A percentile compares a stretch with the other conserved stretches of the same genome.
Evolutionary conservation across 306 rosid species (phyloP).

Genomic region (Elaeagnus macrophylla): DNA sequence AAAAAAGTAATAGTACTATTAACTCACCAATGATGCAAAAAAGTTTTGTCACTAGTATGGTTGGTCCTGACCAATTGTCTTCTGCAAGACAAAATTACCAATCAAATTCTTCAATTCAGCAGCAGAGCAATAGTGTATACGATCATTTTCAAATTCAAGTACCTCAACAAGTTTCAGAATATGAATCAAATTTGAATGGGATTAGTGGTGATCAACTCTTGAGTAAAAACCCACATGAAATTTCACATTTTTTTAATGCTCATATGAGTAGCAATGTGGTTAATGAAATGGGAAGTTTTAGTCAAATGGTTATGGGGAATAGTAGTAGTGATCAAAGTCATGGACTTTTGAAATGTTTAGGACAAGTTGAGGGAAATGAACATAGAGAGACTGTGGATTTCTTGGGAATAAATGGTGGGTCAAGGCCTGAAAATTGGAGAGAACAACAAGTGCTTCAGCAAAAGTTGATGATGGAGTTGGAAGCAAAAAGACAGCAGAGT

Average conservation of each 20-base stretch:
- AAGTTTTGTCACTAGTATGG: slow-evolving; percentile 46
- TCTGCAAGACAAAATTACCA: slow-evolving; percentile 11
- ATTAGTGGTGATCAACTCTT: slow-evolving; percentile 26
- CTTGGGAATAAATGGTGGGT: slow-evolving; percentile 54
- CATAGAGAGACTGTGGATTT: slow-evolving; percentile 50
- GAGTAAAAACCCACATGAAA: slow-evolving; percentile 31
- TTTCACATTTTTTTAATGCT: slow-evolving; percentile 32
- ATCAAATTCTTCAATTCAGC: slow-evolving; percentile 9
- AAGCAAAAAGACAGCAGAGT: slow-evolving; percentile 36
- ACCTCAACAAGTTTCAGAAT: slow-evolving; percentile 13
- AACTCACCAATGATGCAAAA: slow-evolving; percentile 74
- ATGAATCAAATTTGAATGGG: slow-evolving; percentile 36
- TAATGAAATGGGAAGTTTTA: slow-evolving; percentile 41
- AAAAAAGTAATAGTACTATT: slow-evolving; percentile 45
- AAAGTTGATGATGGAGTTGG: slow-evolving; percentile 38
- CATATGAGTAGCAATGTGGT: slow-evolving; percentile 19
- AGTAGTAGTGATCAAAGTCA: slow-evolving; percentile 1
- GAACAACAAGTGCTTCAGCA: slow-evolving; percentile 26
- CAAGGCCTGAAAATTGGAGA: slow-evolving; percentile 30
- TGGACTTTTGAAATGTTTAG: too few species aligned
- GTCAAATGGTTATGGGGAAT: slow-evolving; percentile 31
- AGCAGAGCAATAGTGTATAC: slow-evolving; percentile 19
- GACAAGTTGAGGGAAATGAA: slow-evolving; percentile 19
- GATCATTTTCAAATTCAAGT: slow-evolving; percentile 27
- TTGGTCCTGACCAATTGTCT: slow-evolving; percentile 27